Evolutionary conservation across 2,329 filamentous ascomycete genomes (phyloP), one percentile per base, ranked within the genome.

Genomic region (Calonectria henricotiae): DNA sequence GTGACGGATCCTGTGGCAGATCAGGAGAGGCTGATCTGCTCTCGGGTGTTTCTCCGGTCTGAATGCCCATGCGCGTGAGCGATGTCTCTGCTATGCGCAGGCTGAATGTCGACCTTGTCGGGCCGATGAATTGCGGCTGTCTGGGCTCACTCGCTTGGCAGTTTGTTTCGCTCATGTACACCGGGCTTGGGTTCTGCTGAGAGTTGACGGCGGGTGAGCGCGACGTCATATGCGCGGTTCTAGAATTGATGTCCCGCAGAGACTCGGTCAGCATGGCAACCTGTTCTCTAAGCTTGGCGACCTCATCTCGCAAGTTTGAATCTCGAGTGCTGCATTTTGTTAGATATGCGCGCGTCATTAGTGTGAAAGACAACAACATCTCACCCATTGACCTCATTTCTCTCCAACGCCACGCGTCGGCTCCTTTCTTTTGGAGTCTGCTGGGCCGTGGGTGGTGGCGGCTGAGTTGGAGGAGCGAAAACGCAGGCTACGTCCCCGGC

Each of bases 61-160:
- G 79, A 0, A 83, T 81, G 6, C 80, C 81, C 79, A 83, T 81
- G 1, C 78, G 75, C 0, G 79, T 81, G 0, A 83, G 72, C 0
- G 82, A 82, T 0, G 76, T 75, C 39, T 83, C 80, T 3, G 79
- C 81, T 2, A 83, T 78, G 6, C 80, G 74, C 3, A 84, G 72
- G 2, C 81, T 79, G 46, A 79, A 83, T 0, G 79, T 78, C 1
- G 82, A 80, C 2, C 80, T 71, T 2, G 81, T 83, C 0, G 82
- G 80, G 0, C 82, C 82, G 17, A 83, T 77, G 46, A 84, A 83
- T 5, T 81, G 81, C 0, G 81, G 80, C 3, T 81, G 75, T 23
- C 78, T 77, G 0, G 81, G 80, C 12, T 72, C 71, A 20, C 68
- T 44, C 7, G 76, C 44, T 0, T 43, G 58, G n/a, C 39, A 63